Base-by-base conservation (phyloP, 352 stramenopile species). In the Pythium dissotocum region DNA sequence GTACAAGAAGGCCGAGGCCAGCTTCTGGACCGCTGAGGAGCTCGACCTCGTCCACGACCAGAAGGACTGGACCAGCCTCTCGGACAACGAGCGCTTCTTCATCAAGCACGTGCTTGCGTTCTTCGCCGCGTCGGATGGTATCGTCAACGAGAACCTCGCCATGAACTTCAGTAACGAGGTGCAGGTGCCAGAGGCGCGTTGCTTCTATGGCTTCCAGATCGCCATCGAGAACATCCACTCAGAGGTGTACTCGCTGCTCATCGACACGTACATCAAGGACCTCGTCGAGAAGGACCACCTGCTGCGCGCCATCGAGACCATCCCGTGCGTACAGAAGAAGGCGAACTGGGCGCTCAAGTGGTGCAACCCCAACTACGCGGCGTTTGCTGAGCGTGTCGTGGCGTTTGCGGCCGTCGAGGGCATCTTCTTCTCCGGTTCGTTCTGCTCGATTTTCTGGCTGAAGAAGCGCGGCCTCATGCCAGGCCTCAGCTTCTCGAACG, bases 201-300 rank as follows among this genome's bases (percentile, higher is more conserved):
- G 96, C 82, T 99, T 99, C 77, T 99, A 99, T 76, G 97, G 97
- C 49, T 99, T 99, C 77, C 98, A 99, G 87, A 99, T 99, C 77
- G 97, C 97, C 30, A 99, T 99, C 53, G 98, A 99, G 77, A 99
- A 99, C 82, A 99, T 99, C 78, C 98, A 99, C 86, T 98, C 89
- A 55, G 98, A 99, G 79, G 98, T 99, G 16, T 99, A 99, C 82
- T 98, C 90, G 67, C 87, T 99, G 24, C 84, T 99, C n/a, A 99
- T 99, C 77, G 98, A 99, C 79, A 99, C 97, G 28, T 99, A 99
- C 76, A 98, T 99, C 75, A 98, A 98, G 78, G 96, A 99, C 70
- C 21, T 64, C 4, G 53, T 70, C 9, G 95, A 99, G 80, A 99
- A 99, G 83, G 77, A 89, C 57, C 86, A 94, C 66, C 74, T 99